Base-by-base conservation (phyloP, 768 basidiomycete genomes). In the Tephrocybe sp. region DNA sequence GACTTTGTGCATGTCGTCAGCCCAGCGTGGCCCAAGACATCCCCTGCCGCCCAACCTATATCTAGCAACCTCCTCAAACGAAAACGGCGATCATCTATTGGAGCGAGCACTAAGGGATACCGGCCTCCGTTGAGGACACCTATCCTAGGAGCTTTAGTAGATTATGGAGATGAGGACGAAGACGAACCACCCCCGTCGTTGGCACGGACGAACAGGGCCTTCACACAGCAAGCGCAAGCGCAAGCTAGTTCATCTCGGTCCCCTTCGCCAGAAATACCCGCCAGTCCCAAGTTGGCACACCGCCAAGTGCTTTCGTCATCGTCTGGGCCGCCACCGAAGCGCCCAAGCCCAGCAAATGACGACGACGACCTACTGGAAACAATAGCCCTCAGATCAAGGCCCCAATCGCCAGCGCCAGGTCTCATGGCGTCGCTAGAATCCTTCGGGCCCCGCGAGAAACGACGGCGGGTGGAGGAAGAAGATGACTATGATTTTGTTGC, bases 131-230 rank as follows among this genome's bases (percentile, higher is more conserved):
- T 81, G 47, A 78, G 77, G 41, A 72, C 78, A 5, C 82, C 82
- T 19, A 69, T 77, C 19, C 68, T 88, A 10, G 74, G 76, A 19
- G 72, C 79, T n/a, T 72, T 92, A 45, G 78, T 89, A 26, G 90
- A 90, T 61, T 92, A 92, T 62, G 82, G 73, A 17, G 89, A 88
- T 22, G 88, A 91, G 16, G 85, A 87, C 38, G 80, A 81, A 20
- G 63, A 59, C 5, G 57, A 51, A 33, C 22, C 16, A 45, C 40
- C 49, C 14, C 30, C 41, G 14, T 10, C 47, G n/a, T 19, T 49
- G 23, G 19, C 14, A 19, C n/a, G n/a, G 23, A 47, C 42, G 26
- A 53, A 11, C 22, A 55, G 35, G 26, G 14, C 48, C n/a, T 13
- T 9, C n/a, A 35, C 51, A 39, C 59, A 48, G 33, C 59, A 51